phyloP scores from a whole-genome alignment of 2,329 filamentous ascomycete genomes.

The Hyphodiscus sp. region DNA sequence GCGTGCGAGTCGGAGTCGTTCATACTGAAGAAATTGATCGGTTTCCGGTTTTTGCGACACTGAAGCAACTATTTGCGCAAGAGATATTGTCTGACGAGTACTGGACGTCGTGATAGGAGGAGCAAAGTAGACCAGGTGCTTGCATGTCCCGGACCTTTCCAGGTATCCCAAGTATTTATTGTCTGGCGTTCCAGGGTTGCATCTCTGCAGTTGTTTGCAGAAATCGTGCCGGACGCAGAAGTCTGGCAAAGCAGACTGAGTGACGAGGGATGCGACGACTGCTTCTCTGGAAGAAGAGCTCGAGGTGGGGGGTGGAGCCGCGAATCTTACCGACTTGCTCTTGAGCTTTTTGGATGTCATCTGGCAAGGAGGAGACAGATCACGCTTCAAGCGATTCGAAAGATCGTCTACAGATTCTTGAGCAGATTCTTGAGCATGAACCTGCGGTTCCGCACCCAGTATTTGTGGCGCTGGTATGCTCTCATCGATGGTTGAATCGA shows the following conservation, averaged over 20 bases:
- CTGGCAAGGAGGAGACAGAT: background rate
- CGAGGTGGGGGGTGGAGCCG: background rate
- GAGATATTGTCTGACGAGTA: slow-evolving; percentile 2
- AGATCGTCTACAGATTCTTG: background rate
- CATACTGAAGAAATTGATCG: slow-evolving; percentile 7
- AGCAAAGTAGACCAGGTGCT: slow-evolving; percentile 10
- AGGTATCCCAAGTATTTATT: slow-evolving; percentile 9
- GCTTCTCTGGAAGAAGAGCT: background rate
- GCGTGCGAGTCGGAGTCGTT: slow-evolving; percentile 8
- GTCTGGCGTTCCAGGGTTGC: background rate
- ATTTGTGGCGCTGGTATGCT: background rate
- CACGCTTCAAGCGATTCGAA: background rate
- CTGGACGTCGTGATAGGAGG: slow-evolving; percentile 2
- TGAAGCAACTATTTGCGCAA: slow-evolving; percentile 2
- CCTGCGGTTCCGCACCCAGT: background rate
- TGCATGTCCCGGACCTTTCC: slow-evolving; percentile 4
- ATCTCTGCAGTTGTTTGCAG: slow-evolving; percentile 7
- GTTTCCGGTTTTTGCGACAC: background rate
- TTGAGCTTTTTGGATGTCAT: background rate
- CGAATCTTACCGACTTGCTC: background rate
- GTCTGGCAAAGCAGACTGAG: slow-evolving; percentile 4
- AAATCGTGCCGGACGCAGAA: slow-evolving; percentile 10
- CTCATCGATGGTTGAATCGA: slow-evolving; percentile 1
- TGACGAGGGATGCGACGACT: background rate
- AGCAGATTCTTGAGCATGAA: background rate